Percentiles rank a stretch among this genome's conserved stretches.
These are phyloP conservation scores for Ceratocystis cubensis DNA, from an alignment of 2,329 filamentous ascomycete species.

Conservation along the genomic window DNA sequence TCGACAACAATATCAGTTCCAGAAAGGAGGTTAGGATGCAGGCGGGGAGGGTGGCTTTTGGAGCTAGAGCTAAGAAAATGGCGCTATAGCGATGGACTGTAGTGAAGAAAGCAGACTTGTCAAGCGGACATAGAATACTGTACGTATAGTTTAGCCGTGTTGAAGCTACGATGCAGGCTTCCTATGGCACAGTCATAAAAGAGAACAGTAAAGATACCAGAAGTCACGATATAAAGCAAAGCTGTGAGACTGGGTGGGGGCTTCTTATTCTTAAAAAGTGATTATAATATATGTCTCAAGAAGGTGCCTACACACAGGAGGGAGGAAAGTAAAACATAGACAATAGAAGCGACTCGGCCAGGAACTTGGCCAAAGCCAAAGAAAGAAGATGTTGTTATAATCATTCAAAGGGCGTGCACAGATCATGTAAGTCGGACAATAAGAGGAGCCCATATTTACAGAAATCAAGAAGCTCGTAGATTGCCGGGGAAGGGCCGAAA, in stretches of 20 bases:
- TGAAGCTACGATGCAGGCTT: not conserved
- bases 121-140: not conserved
- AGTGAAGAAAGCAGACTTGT: not conserved
- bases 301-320: not conserved
- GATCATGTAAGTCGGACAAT: constrained; percentile 8
- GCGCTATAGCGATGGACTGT: not conserved
- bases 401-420: constrained; percentile 8
- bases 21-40: not conserved
- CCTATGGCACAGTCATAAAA: not conserved
- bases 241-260: not conserved
- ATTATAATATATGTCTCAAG: not conserved
- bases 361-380: not conserved
- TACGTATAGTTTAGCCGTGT: not conserved
- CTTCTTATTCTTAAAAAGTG: not conserved
- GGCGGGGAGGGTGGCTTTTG: not conserved
- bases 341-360: not conserved
- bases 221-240: not conserved
- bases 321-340: not conserved
- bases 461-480: not conserved
- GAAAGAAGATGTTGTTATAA: not conserved
- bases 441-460: constrained; percentile 6
- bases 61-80: not conserved
- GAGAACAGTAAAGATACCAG: not conserved
- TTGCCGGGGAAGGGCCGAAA: constrained; percentile 10
- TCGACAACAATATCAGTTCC: not conserved